These are phyloP conservation scores for Eutrema yunnanense DNA, from an alignment of 345 rosid species.

Conservation along the genomic window DNA sequence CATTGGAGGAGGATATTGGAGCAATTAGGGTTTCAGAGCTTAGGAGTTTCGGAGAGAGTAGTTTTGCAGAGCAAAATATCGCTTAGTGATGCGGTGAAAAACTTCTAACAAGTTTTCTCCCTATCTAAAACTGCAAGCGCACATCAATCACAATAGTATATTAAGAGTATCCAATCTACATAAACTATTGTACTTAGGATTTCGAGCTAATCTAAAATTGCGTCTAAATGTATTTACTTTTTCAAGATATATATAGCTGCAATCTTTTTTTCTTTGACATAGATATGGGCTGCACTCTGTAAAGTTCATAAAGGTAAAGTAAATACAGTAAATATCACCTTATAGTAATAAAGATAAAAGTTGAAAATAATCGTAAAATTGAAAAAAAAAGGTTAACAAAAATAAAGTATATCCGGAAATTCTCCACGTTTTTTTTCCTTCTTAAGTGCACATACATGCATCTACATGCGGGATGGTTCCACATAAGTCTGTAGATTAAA, in stretches of 20 bases:
- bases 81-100: too few species aligned
- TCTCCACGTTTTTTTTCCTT: not conserved
- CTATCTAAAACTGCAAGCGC: too few species aligned
- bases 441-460: conserved; percentile 20
- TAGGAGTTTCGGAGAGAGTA: too few species aligned
- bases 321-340: not conserved
- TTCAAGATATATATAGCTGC: not conserved
- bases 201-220: too few species aligned
- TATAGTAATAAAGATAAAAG: not conserved
- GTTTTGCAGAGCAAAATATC: too few species aligned
- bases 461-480: not conserved
- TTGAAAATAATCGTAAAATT: not conserved
- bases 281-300: not conserved
- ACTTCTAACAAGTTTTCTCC: too few species aligned
- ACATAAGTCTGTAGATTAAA: conserved; percentile 1
- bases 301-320: conserved; percentile 7
- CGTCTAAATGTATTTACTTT: too few species aligned
- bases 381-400: not conserved
- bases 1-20: too few species aligned
- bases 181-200: too few species aligned
- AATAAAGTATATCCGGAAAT: not conserved
- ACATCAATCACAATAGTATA: too few species aligned
- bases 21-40: too few species aligned
- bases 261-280: not conserved
- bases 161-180: too few species aligned